Evolutionary conservation across 257 asterid genomes (phyloP), one percentile per base, ranked within the genome.

Genomic region (Linderniella brevidens): DNA sequence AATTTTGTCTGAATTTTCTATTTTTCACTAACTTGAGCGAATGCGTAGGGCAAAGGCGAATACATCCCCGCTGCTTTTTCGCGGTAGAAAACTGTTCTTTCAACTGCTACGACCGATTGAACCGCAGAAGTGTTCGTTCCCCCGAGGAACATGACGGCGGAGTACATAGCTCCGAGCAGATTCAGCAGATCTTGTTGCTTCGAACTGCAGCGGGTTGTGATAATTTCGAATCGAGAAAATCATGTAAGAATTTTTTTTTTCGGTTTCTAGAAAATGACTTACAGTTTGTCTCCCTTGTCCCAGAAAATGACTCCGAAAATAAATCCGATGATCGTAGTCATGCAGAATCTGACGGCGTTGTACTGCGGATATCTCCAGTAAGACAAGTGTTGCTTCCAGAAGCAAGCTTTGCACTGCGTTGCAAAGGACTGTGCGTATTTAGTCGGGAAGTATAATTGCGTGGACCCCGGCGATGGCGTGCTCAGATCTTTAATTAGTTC

Each of bases 51-150:
- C 63, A 79, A 55, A 17, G 87, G 67, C 6, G 94, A 79, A 55
- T 71, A 82, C 87, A 82, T 79, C 57, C 92, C 87, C 0, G 94
- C 92, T 32, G 84, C 92, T 55, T 74, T 82, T 65, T 82, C 92
- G 10, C 94, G 92, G 58, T 82, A 82, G 64, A 76, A 82, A 46
- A 82, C 94, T 0, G 87, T 82, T 64, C 94, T 63, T 60, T 79
- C 94, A 1, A 82, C 78, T 0, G 87, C 79, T 17, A 79, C 92
- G 19, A 82, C 84, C 1, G 94, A 71, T 56, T 78, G 87, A 18
- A 79, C 85, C 8, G 92, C 69, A 8, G 79, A 67, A 39, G 92
- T 78, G 52, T 73, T 82, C 17, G 94, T 76, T 54, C 87, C 92
- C 19, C 94, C 92, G 3, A 82, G 94, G 64, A 82, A 82, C 82